Evolutionary conservation across 345 rosid species (phyloP).

Genomic region (Ceriops decandra): DNA sequence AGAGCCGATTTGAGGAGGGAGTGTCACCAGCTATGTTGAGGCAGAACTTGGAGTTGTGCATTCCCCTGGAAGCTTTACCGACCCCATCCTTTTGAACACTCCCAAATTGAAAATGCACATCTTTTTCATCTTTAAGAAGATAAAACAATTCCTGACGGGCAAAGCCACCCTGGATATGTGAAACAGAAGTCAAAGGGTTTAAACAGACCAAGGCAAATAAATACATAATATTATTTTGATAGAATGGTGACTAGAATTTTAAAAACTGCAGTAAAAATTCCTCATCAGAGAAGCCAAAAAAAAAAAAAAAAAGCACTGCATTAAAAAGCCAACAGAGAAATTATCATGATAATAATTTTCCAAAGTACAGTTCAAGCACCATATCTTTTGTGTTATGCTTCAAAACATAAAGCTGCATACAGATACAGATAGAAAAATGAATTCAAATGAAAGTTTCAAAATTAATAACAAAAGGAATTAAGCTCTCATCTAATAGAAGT

Average conservation of each 20-base stretch:
- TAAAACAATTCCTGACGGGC: constrained; percentile 74
- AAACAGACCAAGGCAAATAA: background rate
- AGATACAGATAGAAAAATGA: no score
- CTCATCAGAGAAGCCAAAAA: background rate
- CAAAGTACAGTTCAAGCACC: background rate
- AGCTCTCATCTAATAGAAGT: no score
- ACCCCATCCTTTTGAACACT: constrained; percentile 67
- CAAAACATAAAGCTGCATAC: background rate
- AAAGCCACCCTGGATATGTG: constrained; percentile 62
- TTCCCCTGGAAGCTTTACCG: constrained; percentile 62
- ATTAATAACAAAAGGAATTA: no score
- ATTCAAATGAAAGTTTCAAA: no score
- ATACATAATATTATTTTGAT: background rate
- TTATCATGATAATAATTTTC: background rate
- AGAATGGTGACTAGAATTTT: background rate
- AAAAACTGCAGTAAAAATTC: background rate
- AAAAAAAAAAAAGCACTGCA: background rate
- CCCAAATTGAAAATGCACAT: constrained; percentile 84
- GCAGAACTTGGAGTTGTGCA: constrained; percentile 86
- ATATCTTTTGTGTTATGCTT: background rate
- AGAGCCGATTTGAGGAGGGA: constrained; percentile 94
- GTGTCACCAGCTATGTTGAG: constrained; percentile 97
- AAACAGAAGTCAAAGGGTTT: background rate
- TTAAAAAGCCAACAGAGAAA: background rate
- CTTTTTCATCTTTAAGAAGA: constrained; percentile 73